Evolutionary conservation across 108 stramenopile genomes (phyloP).

Genomic region (Pelagomonas calceolata): DNA sequence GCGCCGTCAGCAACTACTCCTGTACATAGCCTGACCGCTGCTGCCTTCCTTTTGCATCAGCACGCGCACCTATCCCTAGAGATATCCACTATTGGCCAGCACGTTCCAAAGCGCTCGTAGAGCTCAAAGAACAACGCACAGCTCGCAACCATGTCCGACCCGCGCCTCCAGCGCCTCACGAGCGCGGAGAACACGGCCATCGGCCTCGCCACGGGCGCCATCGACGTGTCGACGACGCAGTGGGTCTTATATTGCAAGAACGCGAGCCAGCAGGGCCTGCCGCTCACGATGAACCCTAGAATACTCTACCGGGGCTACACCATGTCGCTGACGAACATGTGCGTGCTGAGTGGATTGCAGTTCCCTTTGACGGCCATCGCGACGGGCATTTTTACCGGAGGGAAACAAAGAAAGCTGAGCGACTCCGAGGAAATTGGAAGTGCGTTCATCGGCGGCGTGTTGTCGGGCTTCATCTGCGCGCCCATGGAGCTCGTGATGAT

Average conservation of each 20-base stretch:
- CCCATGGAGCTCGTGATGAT: slow-evolving; percentile 11
- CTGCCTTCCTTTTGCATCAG: too few relatives aligned
- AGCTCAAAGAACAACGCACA: too few relatives aligned
- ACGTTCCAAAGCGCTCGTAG: too few relatives aligned
- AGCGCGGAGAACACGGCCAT: neutral
- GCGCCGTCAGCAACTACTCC: too few relatives aligned
- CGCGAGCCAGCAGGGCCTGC: slow-evolving; percentile 3
- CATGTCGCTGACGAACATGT: slow-evolving; percentile 6
- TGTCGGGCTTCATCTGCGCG: slow-evolving; percentile 4
- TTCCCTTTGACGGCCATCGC: slow-evolving; percentile 2
- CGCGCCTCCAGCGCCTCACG: slow-evolving; percentile 1
- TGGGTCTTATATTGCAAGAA: slow-evolving; percentile 4
- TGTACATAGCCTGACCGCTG: too few relatives aligned
- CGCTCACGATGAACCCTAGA: neutral
- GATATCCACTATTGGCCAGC: too few relatives aligned
- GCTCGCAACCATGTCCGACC: neutral
- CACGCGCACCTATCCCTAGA: too few relatives aligned
- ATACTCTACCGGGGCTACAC: neutral
- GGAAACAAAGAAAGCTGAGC: neutral
- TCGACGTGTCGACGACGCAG: slow-evolving; percentile 5
- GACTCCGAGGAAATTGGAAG: neutral
- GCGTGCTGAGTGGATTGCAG: slow-evolving; percentile 1
- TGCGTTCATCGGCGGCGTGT: slow-evolving; percentile 4
- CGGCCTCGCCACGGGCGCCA: neutral
- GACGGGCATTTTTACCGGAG: slow-evolving; percentile 1